phyloP scores from a whole-genome alignment of 202 grass and related monocot genomes.

The Musa balbisiana region DNA sequence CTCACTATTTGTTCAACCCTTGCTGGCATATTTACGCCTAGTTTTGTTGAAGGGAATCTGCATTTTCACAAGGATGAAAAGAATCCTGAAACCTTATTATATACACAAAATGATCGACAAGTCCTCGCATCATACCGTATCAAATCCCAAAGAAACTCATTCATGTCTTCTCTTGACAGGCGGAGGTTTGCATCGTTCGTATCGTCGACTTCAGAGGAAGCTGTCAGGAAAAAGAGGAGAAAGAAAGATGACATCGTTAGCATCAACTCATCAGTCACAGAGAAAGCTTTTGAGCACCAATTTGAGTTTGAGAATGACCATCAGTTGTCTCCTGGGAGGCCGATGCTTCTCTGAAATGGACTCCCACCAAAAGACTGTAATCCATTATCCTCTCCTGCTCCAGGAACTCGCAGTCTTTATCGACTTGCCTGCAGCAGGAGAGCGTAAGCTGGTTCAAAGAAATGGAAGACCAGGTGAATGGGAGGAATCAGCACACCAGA shows the following conservation, averaged over 20 bases:
- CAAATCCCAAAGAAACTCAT: constrained; percentile 16
- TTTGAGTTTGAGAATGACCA: constrained; percentile 21
- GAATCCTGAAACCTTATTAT: too few relatives aligned
- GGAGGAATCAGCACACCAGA: neutral
- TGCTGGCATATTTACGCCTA: constrained; percentile 74
- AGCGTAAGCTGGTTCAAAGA: neutral
- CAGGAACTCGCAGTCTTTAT: constrained; percentile 71
- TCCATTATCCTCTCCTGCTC: constrained; percentile 95
- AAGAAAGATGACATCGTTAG: neutral
- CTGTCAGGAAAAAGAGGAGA: neutral
- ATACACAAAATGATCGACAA: too few relatives aligned
- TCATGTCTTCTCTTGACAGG: constrained; percentile 15
- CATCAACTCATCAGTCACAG: neutral
- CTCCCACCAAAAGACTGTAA: constrained; percentile 84
- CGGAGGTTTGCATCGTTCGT: constrained; percentile 6
- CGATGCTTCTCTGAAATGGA: constrained; percentile 70
- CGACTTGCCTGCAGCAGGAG: constrained; percentile 59
- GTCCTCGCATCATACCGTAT: constrained; percentile 1
- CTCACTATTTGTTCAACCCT: constrained; percentile 71
- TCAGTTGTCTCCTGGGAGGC: constrained; percentile 41
- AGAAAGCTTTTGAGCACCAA: neutral
- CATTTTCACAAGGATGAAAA: neutral
- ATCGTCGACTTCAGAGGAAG: neutral
- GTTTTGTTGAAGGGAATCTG: constrained; percentile 46
- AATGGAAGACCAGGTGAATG: neutral